Percentiles rank a stretch among this genome's conserved stretches.
Evolutionary conservation across 257 asterid species (phyloP).

Genomic region (Handroanthus guayacan): DNA sequence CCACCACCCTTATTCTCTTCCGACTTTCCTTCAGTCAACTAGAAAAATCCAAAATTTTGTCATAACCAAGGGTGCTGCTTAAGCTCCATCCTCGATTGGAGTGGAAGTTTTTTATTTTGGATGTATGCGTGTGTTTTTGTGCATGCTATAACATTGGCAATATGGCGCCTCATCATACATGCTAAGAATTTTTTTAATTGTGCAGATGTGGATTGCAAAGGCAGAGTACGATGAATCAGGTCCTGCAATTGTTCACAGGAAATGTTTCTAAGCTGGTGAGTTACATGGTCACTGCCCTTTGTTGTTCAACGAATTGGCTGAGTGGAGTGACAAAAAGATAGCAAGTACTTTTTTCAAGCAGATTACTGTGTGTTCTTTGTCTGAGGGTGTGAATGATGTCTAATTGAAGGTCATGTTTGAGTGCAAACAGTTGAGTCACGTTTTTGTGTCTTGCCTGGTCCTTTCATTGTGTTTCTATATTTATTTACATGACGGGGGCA

Average conservation of each 20-base stretch:
- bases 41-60: background rate
- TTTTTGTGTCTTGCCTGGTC: background rate
- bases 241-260: constrained; percentile 72
- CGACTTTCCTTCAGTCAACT: background rate
- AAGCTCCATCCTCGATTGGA: too few relatives aligned
- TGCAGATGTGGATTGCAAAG: constrained; percentile 74
- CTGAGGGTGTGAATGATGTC: background rate
- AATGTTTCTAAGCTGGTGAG: constrained; percentile 56
- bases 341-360: background rate
- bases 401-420: background rate
- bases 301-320: constrained; percentile 16
- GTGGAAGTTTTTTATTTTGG: background rate
- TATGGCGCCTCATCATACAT: background rate
- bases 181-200: background rate
- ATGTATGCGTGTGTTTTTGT: background rate
- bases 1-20: background rate
- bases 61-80: background rate
- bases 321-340: background rate
- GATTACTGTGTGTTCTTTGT: background rate
- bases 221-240: constrained; percentile 68
- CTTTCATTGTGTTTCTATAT: too few relatives aligned
- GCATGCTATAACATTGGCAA: background rate
- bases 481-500: background rate
- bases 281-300: background rate
- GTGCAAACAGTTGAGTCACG: background rate